phyloP scores from a whole-genome alignment of 2,329 filamentous ascomycete species.

The Epichloe hybrida region DNA sequence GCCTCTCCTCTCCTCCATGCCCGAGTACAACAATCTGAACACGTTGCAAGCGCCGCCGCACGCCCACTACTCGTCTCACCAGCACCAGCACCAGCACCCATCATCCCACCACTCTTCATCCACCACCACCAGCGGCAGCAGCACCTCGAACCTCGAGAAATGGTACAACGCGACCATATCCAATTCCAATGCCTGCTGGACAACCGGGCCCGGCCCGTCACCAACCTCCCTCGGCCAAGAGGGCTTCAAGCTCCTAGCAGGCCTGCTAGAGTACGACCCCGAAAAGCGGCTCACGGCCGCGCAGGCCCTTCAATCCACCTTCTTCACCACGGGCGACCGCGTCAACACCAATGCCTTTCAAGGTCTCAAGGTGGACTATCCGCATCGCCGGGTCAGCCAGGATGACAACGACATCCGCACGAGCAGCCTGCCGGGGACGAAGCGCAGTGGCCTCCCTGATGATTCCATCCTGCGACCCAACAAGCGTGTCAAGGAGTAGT shows the following conservation, averaged over 20 bases:
- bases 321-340: slow-evolving; percentile 65
- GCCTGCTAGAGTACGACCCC: slow-evolving; percentile 85
- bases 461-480: slow-evolving; percentile 53
- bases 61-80: slow-evolving; percentile 14
- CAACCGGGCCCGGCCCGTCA: slow-evolving; percentile 16
- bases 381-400: slow-evolving; percentile 75
- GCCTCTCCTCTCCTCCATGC: slow-evolving; percentile 74
- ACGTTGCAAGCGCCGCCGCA: slow-evolving; percentile 36
- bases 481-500: slow-evolving; percentile 47
- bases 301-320: slow-evolving; percentile 77
- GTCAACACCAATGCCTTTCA: slow-evolving; percentile 82
- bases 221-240: slow-evolving; percentile 56
- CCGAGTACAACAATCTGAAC: slow-evolving; percentile 64
- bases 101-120: slow-evolving; percentile 10
- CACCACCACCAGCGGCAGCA: background rate
- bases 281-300: slow-evolving; percentile 76
- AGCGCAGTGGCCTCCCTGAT: slow-evolving; percentile 73
- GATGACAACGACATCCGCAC: slow-evolving; percentile 96
- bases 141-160: slow-evolving; percentile 50
- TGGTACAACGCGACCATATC: slow-evolving; percentile 66
- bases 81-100: slow-evolving; percentile 15
- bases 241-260: slow-evolving; percentile 69
- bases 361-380: slow-evolving; percentile 77
- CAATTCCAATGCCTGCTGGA: slow-evolving; percentile 25
- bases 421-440: slow-evolving; percentile 77